These are phyloP conservation scores for Plasmodium inui DNA, from an alignment of 169 alveolate species.

Conservation along the genomic window DNA sequence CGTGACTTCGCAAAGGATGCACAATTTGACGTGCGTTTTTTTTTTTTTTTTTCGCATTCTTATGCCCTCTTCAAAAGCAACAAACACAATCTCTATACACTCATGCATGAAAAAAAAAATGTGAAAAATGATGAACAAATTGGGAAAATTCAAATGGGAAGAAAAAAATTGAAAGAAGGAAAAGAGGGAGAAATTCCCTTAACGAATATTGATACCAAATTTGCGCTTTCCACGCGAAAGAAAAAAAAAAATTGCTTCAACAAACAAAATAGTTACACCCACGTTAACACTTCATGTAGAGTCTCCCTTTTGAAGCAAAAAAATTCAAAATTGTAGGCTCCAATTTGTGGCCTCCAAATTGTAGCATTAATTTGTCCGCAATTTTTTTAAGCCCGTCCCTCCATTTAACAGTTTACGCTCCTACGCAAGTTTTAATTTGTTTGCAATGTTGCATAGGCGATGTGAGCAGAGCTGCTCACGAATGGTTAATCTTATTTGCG, in stretches of 20 bases:
- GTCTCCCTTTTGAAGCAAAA: slow-evolving; percentile 1
- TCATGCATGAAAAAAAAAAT: background rate
- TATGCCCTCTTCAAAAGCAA: background rate
- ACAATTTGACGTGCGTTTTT: background rate
- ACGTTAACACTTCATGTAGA: slow-evolving; percentile 9
- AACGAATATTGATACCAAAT: background rate
- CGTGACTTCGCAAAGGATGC: background rate
- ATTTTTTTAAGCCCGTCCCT: background rate
- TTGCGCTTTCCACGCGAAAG: background rate
- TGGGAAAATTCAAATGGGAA: background rate
- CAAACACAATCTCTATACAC: background rate
- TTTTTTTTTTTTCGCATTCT: background rate
- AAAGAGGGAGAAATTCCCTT: background rate
- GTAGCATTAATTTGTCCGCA: slow-evolving; percentile 19
- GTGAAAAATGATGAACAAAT: background rate
- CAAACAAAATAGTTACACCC: background rate
- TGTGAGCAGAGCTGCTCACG: background rate
- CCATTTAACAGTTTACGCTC: background rate
- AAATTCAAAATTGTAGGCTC: background rate
- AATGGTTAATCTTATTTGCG: background rate
- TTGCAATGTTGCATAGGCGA: background rate
- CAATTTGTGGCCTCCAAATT: background rate
- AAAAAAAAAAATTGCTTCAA: slow-evolving; percentile 5
- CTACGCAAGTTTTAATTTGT: background rate
- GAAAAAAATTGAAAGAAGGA: background rate